A percentile compares a stretch with the other conserved stretches of the same genome.
Conservation (phyloP, 345 rosid species). For the Citrus australasica region DNA sequence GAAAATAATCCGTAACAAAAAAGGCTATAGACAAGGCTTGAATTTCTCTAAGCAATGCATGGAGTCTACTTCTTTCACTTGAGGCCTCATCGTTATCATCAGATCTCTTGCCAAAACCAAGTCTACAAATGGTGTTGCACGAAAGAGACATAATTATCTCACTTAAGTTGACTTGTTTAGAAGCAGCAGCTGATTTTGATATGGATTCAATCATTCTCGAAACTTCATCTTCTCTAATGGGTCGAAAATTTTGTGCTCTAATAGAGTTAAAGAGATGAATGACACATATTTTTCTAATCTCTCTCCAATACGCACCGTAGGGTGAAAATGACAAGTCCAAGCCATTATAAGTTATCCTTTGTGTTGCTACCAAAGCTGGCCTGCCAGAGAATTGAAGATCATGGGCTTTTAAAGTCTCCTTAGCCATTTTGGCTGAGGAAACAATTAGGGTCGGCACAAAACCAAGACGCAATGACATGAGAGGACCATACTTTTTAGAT, state of each 20-base stretch:
- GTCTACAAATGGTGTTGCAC: conserved; percentile 14
- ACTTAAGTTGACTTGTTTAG: conserved; percentile 10
- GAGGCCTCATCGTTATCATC: neutral
- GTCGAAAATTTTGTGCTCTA: conserved; percentile 12
- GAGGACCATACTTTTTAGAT: conserved; percentile 48
- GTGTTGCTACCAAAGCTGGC: neutral
- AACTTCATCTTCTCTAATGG: conserved; percentile 26
- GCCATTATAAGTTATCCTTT: neutral
- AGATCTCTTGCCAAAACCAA: conserved; percentile 28
- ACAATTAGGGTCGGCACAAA: conserved; percentile 21
- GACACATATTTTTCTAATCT: conserved; percentile 23
- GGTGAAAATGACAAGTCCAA: conserved; percentile 26
- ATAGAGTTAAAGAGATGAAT: conserved; percentile 23
- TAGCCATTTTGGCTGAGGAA: conserved; percentile 25
- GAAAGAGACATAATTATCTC: conserved; percentile 13
- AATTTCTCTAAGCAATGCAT: conserved; percentile 16
- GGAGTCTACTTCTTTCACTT: conserved; percentile 9
- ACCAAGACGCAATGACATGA: conserved; percentile 42
- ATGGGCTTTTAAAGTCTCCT: conserved; percentile 19
- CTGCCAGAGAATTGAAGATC: conserved; percentile 26
- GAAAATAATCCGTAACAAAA: conserved; percentile 26
- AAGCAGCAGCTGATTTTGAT: neutral
- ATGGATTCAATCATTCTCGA: conserved; percentile 19
- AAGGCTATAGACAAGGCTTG: conserved; percentile 21
- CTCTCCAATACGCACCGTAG: conserved; percentile 23